phyloP scores from a whole-genome alignment of 139 green algal genomes.

The Coelastrella sp. region DNA sequence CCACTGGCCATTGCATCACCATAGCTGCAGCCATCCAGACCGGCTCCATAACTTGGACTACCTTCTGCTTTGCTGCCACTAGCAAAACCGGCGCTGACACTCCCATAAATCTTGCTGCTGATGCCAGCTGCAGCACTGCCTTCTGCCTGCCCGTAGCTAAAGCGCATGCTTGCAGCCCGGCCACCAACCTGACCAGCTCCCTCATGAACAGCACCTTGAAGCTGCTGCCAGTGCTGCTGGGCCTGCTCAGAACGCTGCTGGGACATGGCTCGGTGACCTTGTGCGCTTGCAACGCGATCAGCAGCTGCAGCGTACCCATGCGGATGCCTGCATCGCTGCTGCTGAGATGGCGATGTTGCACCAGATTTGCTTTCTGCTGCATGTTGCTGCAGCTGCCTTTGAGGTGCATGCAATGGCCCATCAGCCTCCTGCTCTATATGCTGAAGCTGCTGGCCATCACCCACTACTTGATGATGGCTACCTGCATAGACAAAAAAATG shows the following conservation, averaged over 20 bases:
- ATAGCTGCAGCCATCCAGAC: slow-evolving; percentile 38
- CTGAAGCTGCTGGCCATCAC: slow-evolving; percentile 15
- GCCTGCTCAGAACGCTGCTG: background rate
- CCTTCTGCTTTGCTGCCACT: slow-evolving; percentile 47
- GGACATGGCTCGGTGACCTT: too few relatives aligned
- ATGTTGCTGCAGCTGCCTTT: slow-evolving; percentile 6
- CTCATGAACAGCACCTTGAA: background rate
- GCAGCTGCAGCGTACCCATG: background rate
- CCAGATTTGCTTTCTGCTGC: background rate
- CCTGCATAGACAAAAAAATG: background rate
- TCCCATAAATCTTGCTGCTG: slow-evolving; percentile 38
- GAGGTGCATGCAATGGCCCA: background rate
- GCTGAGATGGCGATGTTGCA: background rate
- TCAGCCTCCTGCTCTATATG: slow-evolving; percentile 24
- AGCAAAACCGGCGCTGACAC: slow-evolving; percentile 24
- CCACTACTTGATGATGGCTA: background rate
- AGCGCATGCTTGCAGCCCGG: slow-evolving; percentile 15
- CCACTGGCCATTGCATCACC: slow-evolving; percentile 23
- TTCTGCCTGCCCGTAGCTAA: slow-evolving; percentile 1
- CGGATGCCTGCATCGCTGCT: background rate
- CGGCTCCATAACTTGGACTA: slow-evolving; percentile 13
- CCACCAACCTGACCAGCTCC: slow-evolving; percentile 31
- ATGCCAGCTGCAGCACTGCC: background rate
- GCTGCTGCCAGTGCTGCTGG: slow-evolving; percentile 45
- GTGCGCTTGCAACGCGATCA: too few relatives aligned